These are phyloP conservation scores for Eremothecium sinecaudum DNA, from an alignment of 1,139 yeast genomes.

Conservation along the genomic window DNA sequence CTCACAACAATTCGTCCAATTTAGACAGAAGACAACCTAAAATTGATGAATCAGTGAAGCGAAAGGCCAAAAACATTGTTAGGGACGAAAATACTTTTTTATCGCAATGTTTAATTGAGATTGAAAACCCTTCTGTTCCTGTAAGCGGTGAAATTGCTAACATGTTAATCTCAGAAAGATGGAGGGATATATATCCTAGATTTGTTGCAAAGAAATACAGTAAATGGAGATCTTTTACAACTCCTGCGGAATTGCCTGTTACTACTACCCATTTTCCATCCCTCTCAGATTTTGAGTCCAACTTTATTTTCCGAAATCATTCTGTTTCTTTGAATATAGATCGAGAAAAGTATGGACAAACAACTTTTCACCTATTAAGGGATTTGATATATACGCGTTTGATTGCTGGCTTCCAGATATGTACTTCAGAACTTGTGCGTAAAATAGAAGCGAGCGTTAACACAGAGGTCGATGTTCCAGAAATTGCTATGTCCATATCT, in stretches of 20 bases:
- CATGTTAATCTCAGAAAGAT: slow-evolving; percentile 49
- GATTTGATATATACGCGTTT: slow-evolving; percentile 83
- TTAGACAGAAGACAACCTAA: slow-evolving; percentile 7
- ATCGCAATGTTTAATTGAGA: slow-evolving; percentile 49
- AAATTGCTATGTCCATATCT: slow-evolving; percentile 20
- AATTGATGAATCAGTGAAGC: slow-evolving; percentile 1
- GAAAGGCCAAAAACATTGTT: slow-evolving; percentile 8
- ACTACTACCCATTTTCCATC: slow-evolving; percentile 72
- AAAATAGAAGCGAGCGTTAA: slow-evolving; percentile 47
- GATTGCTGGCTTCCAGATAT: slow-evolving; percentile 82
- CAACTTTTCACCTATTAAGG: slow-evolving; percentile 57
- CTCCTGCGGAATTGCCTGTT: slow-evolving; percentile 88
- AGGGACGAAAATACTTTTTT: not conserved
- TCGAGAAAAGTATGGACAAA: slow-evolving; percentile 33
- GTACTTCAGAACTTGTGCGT: slow-evolving; percentile 58
- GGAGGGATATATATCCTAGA: slow-evolving; percentile 83
- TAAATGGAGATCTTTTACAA: slow-evolving; percentile 85
- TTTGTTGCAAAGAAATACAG: slow-evolving; percentile 56
- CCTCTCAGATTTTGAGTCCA: slow-evolving; percentile 49
- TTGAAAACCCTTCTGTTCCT: slow-evolving; percentile 60
- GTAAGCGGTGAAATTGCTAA: slow-evolving; percentile 39
- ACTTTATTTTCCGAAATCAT: slow-evolving; percentile 45
- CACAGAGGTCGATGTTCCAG: slow-evolving; percentile 32
- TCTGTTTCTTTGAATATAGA: slow-evolving; percentile 34
- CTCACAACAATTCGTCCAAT: slow-evolving; percentile 6